phyloP scores from a whole-genome alignment of 352 stramenopile genomes.

The Globisporangium rhizosaccharum region DNA sequence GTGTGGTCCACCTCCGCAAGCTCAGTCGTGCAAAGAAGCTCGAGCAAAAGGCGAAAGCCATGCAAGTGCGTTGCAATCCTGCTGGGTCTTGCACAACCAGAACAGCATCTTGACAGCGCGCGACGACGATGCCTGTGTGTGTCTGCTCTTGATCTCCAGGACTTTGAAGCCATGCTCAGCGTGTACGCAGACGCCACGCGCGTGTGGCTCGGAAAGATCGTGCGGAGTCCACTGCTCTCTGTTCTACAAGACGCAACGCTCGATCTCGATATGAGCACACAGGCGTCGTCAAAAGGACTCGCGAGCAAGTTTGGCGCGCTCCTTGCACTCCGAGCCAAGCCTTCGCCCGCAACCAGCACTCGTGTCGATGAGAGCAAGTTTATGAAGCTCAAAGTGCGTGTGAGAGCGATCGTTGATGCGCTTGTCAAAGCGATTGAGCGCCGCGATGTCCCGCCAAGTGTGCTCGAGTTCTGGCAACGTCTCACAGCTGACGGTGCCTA shows the following conservation, averaged over 20 bases:
- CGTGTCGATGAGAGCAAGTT: slow-evolving; percentile 16
- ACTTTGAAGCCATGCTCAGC: slow-evolving; percentile 53
- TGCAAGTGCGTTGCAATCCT: slow-evolving; percentile 14
- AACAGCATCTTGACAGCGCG: no score
- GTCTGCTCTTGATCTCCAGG: slow-evolving; percentile 17
- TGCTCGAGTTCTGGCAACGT: slow-evolving; percentile 53
- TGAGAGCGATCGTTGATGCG: slow-evolving; percentile 47
- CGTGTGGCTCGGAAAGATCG: slow-evolving; percentile 50
- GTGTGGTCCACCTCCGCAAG: slow-evolving; percentile 19
- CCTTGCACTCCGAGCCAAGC: slow-evolving; percentile 19
- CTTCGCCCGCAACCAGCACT: neutral
- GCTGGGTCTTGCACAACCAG: no score
- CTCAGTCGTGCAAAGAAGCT: slow-evolving; percentile 31
- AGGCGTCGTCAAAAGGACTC: slow-evolving; percentile 29
- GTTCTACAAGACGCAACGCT: slow-evolving; percentile 45
- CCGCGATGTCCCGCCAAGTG: slow-evolving; percentile 39
- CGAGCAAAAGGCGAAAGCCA: slow-evolving; percentile 28
- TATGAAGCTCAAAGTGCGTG: slow-evolving; percentile 55
- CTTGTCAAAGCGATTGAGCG: slow-evolving; percentile 46
- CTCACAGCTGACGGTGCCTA: slow-evolving; percentile 58
- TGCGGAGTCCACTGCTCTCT: slow-evolving; percentile 39
- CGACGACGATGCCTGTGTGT: neutral
- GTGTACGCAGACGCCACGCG: slow-evolving; percentile 67
- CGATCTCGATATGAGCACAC: slow-evolving; percentile 39
- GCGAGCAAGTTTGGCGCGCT: slow-evolving; percentile 42